Evolutionary conservation across 192 early-diverging fungal species (phyloP).

Genomic region (Entomortierella parvispora): DNA sequence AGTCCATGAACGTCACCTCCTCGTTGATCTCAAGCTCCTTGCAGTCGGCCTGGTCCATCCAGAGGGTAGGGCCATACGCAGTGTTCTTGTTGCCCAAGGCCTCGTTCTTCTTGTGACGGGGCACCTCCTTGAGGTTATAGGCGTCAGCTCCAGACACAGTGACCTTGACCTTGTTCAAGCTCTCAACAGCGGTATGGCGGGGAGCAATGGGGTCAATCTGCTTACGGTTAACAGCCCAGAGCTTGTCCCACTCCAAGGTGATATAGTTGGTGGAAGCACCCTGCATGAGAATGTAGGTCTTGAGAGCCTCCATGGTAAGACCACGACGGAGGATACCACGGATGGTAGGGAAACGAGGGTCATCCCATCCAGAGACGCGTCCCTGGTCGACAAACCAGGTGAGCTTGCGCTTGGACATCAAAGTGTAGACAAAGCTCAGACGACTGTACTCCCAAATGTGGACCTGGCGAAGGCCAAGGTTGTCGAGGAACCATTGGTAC

Average conservation of each 20-base stretch:
- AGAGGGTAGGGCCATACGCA: conserved; percentile 78
- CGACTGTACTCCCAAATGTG: conserved; percentile 94
- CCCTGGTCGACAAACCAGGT: conserved; percentile 94
- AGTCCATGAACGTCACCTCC: conserved; percentile 99
- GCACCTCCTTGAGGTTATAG: conserved; percentile 70
- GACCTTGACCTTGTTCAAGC: conserved; percentile 73
- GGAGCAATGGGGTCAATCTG: conserved; percentile 96
- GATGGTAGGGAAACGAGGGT: conserved; percentile 91
- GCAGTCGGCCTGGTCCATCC: conserved; percentile 90
- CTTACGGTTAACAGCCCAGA: conserved; percentile 98
- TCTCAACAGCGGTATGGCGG: conserved; percentile 84
- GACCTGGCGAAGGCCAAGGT: conserved; percentile 86
- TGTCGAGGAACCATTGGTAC: conserved; percentile 95
- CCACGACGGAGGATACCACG: conserved; percentile 94
- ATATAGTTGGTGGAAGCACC: conserved; percentile 96
- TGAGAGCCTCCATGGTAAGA: conserved; percentile 97
- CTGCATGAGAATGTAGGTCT: conserved; percentile 97
- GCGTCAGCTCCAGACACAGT: conserved; percentile 70
- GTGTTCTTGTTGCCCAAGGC: conserved; percentile 90
- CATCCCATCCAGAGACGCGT: conserved; percentile 88
- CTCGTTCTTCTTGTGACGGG: conserved; percentile 97
- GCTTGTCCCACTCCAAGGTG: conserved; percentile 98
- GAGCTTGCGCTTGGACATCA: conserved; percentile 98
- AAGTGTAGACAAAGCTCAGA: conserved; percentile 97
- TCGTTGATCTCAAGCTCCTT: conserved; percentile 82